A percentile compares a stretch with the other conserved stretches of the same genome.
These are phyloP conservation scores for Alternaria sp. DNA, from an alignment of 2,329 filamentous ascomycete genomes.

Conservation along the genomic window DNA sequence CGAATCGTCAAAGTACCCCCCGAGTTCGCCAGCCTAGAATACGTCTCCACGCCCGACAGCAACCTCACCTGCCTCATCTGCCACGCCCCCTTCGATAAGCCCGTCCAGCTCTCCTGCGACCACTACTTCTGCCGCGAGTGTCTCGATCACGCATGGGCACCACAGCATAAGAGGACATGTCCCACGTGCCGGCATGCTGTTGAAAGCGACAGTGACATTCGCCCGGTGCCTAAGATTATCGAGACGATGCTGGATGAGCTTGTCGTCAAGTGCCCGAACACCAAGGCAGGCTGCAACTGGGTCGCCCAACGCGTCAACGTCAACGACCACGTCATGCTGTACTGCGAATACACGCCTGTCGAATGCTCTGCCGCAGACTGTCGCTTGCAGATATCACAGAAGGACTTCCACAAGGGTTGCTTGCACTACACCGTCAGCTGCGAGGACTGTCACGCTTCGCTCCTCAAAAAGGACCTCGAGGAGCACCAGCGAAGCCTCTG, in stretches of 20 bases:
- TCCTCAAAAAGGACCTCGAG: constrained; percentile 63
- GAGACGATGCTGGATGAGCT: constrained; percentile 68
- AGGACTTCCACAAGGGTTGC: constrained; percentile 60
- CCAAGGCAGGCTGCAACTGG: constrained; percentile 60
- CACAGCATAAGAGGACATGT: constrained; percentile 53
- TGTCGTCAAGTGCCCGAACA: constrained; percentile 64
- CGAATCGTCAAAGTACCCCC: constrained; percentile 47
- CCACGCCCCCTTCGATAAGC: constrained; percentile 66
- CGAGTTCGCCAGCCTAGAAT: constrained; percentile 65
- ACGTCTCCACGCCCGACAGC: constrained; percentile 61
- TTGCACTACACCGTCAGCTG: constrained; percentile 61
- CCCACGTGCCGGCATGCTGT: constrained; percentile 62
- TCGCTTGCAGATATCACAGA: constrained; percentile 59
- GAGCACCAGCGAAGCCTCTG: constrained; percentile 57
- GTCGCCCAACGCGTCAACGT: constrained; percentile 62
- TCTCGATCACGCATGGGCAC: constrained; percentile 52
- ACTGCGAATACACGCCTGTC: constrained; percentile 63
- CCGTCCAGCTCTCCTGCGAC: constrained; percentile 65
- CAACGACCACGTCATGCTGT: constrained; percentile 65
- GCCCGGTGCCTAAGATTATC: constrained; percentile 60
- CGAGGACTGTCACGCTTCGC: constrained; percentile 57
- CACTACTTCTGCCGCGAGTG: constrained; percentile 69
- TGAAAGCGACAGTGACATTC: constrained; percentile 34
- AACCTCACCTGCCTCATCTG: constrained; percentile 71
- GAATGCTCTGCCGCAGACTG: constrained; percentile 60